These are phyloP conservation scores for Triticum dicoccoides DNA, from an alignment of 176 grass and related monocot genomes.

Conservation along the genomic window DNA sequence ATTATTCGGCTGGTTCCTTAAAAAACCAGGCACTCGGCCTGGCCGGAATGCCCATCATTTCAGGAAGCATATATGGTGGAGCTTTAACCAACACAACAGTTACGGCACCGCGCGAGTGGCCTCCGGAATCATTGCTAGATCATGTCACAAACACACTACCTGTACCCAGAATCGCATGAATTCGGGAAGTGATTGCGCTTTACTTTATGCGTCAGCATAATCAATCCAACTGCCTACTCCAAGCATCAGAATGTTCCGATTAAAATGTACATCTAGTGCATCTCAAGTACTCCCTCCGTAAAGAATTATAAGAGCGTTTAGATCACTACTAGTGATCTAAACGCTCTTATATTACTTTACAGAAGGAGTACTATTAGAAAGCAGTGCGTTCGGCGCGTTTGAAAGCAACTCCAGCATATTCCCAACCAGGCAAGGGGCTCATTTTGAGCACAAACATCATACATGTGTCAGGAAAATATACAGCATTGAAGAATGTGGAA, in stretches of 20 bases:
- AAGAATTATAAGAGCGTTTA: too few relatives aligned
- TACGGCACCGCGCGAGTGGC: neutral
- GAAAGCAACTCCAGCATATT: neutral
- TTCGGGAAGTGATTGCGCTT: neutral
- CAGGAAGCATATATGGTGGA: neutral
- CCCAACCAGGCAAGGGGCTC: neutral
- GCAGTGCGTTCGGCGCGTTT: neutral
- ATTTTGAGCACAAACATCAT: neutral
- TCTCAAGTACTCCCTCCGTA: neutral
- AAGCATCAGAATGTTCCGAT: neutral
- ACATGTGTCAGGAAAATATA: neutral
- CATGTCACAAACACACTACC: neutral
- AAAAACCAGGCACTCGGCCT: neutral
- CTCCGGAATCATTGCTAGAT: neutral
- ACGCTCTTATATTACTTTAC: too few relatives aligned
- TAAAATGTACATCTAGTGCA: too few relatives aligned
- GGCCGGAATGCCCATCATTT: neutral
- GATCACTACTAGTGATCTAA: too few relatives aligned
- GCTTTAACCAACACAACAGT: neutral
- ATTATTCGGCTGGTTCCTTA: neutral
- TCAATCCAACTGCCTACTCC: neutral
- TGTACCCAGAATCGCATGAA: neutral
- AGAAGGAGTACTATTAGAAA: neutral
- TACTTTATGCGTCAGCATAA: neutral
- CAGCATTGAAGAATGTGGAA: neutral